Base-by-base conservation (phyloP, 164 flowering plant species). In the Magnolia officinalis region DNA sequence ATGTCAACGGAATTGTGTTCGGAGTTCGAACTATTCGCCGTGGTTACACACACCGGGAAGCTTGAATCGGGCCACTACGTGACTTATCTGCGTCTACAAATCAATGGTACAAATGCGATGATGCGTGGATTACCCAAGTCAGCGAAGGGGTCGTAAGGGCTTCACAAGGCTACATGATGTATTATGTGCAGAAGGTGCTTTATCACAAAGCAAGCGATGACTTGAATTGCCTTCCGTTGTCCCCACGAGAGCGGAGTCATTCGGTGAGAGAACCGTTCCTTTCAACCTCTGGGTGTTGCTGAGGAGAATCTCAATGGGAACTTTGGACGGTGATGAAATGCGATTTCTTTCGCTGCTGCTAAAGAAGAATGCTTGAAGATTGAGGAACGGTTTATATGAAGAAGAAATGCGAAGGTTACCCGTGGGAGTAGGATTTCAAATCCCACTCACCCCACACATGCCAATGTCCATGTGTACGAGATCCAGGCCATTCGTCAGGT, bases 91-190 rank as follows among this genome's bases (percentile, higher is more conserved):
- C 86, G 90, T 1, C 71, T 89, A 16, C 80, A 80, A 72, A 85
- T 68, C 87, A 82, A 63, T 90, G 94, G 94, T 90, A 90, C 85
- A 89, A 84, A 78, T 90, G 92, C 68, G 92, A 90, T 71, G 92
- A 90, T 85, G 90, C 92, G 49, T 90, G 94, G 94, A 83, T 90
- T 23, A 85, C 84, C 8, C 86, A 88, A 72, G 94, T 87, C 50
- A 88, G 89, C 52, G 92, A 90, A 50, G 77, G 70, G 59, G 71
- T 77, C 1, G 94, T 90, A 52, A 80, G 92, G 78, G 89, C 90
- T 73, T 84, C 87, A 16, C 89, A 90, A 81, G 82, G 88, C 68
- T 89, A 90, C 73, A 81, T 90, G 91, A 70, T 90, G 65, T 89
- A 86, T 72, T 90, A 90, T 75, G 87, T 86, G 20, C 91, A 88